phyloP scores from a whole-genome alignment of 345 rosid species.

The Linum tenue region DNA sequence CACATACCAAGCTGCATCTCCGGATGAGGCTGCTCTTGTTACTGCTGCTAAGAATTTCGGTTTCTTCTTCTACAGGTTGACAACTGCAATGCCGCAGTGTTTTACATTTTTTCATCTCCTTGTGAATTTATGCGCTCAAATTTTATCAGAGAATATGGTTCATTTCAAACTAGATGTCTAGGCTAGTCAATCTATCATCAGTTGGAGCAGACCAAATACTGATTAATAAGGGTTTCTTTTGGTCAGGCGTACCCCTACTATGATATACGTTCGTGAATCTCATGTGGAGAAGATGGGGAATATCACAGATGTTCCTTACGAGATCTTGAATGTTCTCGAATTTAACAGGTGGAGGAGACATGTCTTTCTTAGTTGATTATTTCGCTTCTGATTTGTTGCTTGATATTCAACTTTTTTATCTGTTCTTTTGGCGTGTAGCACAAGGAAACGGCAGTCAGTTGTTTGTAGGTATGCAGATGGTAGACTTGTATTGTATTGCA shows the following conservation, averaged over 20 bases:
- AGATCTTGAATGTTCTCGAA: conserved; percentile 93
- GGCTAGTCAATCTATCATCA: neutral
- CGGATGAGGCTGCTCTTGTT: conserved; percentile 98
- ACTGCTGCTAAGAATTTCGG: conserved; percentile 97
- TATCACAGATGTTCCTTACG: conserved; percentile 72
- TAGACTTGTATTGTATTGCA: conserved; percentile 89
- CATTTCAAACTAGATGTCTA: neutral
- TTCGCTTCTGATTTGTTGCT: conserved; percentile 10
- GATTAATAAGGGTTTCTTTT: conserved; percentile 3
- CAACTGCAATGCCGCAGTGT: conserved; percentile 1
- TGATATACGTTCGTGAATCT: conserved; percentile 89
- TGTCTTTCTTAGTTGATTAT: conserved; percentile 2
- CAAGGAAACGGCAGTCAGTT: conserved; percentile 99
- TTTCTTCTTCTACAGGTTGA: conserved; percentile 87
- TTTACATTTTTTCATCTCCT: neutral
- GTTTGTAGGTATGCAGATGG: conserved; percentile 96
- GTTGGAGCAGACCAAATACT: conserved; percentile 15
- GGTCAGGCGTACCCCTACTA: conserved; percentile 89
- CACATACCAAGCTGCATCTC: conserved; percentile 97
- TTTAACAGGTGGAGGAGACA: conserved; percentile 82
- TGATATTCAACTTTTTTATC: neutral
- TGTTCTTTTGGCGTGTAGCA: conserved; percentile 41
- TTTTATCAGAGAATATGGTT: neutral
- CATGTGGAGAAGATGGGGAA: conserved; percentile 96
- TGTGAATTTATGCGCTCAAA: neutral